phyloP scores from a whole-genome alignment of 2,329 filamentous ascomycete genomes.

The Fusarium cicatricum region DNA sequence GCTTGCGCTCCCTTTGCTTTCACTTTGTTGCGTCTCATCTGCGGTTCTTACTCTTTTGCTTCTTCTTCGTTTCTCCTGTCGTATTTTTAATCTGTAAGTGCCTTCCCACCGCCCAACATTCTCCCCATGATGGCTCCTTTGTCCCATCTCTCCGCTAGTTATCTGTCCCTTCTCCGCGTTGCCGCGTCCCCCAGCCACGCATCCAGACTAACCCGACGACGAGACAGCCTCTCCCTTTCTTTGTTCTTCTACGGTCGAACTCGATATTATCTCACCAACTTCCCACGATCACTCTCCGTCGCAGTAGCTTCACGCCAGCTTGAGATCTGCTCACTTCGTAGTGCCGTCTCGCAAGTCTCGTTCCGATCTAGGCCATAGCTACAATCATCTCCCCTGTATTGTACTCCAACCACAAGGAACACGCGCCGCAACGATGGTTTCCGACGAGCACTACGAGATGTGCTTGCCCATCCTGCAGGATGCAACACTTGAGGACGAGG shows the following conservation, averaged over 20 bases:
- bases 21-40: constrained; percentile 29
- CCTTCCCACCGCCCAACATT: background rate
- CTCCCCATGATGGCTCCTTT: constrained; percentile 14
- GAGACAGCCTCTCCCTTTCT: constrained; percentile 32
- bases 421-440: constrained; percentile 72
- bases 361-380: constrained; percentile 29
- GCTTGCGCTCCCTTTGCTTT: constrained; percentile 36
- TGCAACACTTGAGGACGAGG: constrained; percentile 84
- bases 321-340: constrained; percentile 13
- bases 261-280: constrained; percentile 11
- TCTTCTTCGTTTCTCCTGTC: constrained; percentile 6
- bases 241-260: constrained; percentile 21
- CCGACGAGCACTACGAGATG: constrained; percentile 91
- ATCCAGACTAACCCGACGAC: constrained; percentile 32
- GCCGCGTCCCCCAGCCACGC: constrained; percentile 12
- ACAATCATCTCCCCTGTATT: constrained; percentile 8
- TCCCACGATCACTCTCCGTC: constrained; percentile 13
- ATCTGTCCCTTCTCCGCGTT: constrained; percentile 30
- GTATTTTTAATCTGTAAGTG: constrained; percentile 36
- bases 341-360: constrained; percentile 18
- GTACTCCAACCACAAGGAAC: constrained; percentile 10
- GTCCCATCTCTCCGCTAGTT: constrained; percentile 33
- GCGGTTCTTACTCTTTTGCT: constrained; percentile 23
- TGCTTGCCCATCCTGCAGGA: constrained; percentile 90
- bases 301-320: constrained; percentile 27